These are phyloP conservation scores for Parascedosporium putredinis DNA, from an alignment of 2,329 filamentous ascomycete genomes.

Conservation along the genomic window DNA sequence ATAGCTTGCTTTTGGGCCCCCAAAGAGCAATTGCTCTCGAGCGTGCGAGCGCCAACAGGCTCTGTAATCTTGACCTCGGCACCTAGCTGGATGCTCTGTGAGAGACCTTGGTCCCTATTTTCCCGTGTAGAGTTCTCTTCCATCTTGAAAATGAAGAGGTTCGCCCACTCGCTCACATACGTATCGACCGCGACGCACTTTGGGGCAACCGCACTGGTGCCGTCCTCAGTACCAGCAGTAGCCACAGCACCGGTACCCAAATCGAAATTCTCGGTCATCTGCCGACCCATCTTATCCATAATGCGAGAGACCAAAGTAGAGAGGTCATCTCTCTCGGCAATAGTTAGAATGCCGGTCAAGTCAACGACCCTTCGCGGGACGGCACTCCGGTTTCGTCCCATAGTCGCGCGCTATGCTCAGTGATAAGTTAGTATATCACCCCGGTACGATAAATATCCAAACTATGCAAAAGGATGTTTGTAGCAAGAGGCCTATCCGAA, in stretches of 20 bases:
- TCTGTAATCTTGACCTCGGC: conserved; percentile 22
- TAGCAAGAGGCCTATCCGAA: no score
- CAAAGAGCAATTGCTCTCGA: neutral
- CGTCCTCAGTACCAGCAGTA: conserved; percentile 19
- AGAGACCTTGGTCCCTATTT: no score
- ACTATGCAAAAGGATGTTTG: no score
- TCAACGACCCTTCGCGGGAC: conserved; percentile 36
- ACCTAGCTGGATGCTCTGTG: no score
- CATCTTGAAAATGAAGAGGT: conserved; percentile 10
- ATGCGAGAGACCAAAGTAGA: conserved; percentile 39
- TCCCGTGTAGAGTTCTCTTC: no score
- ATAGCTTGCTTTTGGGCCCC: conserved; percentile 7
- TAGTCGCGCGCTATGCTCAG: no score
- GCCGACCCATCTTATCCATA: conserved; percentile 43
- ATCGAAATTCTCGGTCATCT: conserved; percentile 43
- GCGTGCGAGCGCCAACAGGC: conserved; percentile 12
- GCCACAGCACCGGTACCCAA: conserved; percentile 26
- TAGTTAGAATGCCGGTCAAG: conserved; percentile 36
- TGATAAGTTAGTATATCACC: no score
- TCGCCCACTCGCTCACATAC: conserved; percentile 25
- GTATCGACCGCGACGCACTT: no score
- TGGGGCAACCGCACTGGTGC: no score
- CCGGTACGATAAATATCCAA: no score
- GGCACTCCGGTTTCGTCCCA: conserved; percentile 28
- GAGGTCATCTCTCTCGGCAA: conserved; percentile 41